Evolutionary conservation across 495 filamentous ascomycete species (phyloP).

Genomic region (Xylaria flabelliformis): DNA sequence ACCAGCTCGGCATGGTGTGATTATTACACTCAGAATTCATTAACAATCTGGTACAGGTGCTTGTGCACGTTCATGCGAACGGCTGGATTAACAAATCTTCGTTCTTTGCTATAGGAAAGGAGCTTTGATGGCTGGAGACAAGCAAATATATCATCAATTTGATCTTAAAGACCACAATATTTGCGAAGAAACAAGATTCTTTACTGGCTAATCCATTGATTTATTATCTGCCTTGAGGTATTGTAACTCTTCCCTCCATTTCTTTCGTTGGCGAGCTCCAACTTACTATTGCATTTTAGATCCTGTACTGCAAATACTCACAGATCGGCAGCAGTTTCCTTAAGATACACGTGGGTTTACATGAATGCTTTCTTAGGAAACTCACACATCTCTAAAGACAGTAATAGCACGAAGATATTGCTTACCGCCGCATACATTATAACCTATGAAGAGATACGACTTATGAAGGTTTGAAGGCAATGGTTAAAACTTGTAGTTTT

Average conservation of each 20-base stretch:
- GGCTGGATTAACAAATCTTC: neutral
- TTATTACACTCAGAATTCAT: neutral
- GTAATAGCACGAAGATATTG: neutral
- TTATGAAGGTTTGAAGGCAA: neutral
- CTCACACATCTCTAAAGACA: neutral
- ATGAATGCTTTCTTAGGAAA: neutral
- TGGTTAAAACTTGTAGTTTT: neutral
- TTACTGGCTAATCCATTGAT: neutral
- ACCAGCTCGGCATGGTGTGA: neutral
- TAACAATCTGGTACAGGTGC: neutral
- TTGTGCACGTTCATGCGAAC: neutral
- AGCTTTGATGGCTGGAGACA: neutral
- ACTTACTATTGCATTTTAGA: neutral
- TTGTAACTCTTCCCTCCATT: neutral
- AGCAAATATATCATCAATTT: neutral
- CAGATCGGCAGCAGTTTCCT: neutral
- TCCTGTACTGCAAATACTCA: too few relatives aligned
- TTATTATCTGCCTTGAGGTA: neutral
- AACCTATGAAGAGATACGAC: neutral
- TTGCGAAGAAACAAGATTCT: neutral
- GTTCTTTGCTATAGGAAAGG: neutral
- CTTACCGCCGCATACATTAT: neutral
- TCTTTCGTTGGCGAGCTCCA: neutral
- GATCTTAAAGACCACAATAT: neutral
- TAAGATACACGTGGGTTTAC: neutral